Evolutionary conservation across 2,329 filamentous ascomycete genomes (phyloP), one percentile per base, ranked within the genome.

Genomic region (Chaetomium strumarium): DNA sequence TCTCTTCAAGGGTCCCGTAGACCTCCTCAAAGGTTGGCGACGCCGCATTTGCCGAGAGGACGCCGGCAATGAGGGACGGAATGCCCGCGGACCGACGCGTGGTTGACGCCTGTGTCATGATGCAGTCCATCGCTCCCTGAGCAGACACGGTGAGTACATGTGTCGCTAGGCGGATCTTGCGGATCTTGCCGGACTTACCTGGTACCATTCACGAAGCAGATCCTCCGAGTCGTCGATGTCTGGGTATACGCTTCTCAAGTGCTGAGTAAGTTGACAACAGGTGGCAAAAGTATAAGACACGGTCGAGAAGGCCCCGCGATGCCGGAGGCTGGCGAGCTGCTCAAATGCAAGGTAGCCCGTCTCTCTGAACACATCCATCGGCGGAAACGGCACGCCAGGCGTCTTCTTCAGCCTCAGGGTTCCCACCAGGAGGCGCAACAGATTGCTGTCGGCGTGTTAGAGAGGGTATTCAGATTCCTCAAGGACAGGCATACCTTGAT

Each of bases 81-180:
- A 99, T 85, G 16, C 93, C 93, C 10, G 93, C 93, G 1, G 93
- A 99, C 56, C 95, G 79, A 50, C 93, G 79, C 2, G 95, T 99
- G 5, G 90, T 91, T 0, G 87, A 89, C 2, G 82, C 82, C 64
- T 93, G 88, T 24, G 80, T 80, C 55, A 82, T 78, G 46, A 96
- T 92, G 52, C 84, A 87, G 16, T 74, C 69, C 24, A 91, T 70
- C 0, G 88, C 82, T 46, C 80, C 79, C 78, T 85, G n/a, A 17
- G 6, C n/a, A 17, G 14, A 24, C 31, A 56, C 19, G 56, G 13
- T 9, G 38, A 13, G 11, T 33, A 13, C 10, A 19, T 19, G 0
- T 31, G 7, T n/a, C 14, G n/a, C 5, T n/a, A 13, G 8, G 8
- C 13, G 10, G 2, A 7, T 20, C 2, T 24, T 29, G 8, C 13